phyloP scores from a whole-genome alignment of 1,284 basidiomycete genomes.

The Melampsora occidentalis region DNA sequence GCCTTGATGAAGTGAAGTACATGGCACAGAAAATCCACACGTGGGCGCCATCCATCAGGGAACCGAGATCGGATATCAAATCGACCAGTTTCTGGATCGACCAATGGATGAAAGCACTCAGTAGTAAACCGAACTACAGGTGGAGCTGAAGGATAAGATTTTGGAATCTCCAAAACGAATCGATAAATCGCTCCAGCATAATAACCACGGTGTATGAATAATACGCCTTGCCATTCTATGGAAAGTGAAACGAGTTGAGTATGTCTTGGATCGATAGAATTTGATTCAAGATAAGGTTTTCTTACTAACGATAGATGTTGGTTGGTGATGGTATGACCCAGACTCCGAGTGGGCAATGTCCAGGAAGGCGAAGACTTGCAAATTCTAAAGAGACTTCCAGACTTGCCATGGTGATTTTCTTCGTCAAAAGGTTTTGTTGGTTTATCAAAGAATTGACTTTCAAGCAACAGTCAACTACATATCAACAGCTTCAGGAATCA shows the following conservation, averaged over 20 bases:
- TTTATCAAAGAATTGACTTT: no score
- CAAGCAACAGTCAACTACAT: no score
- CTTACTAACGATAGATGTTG: constrained; percentile 26
- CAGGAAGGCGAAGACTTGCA: constrained; percentile 23
- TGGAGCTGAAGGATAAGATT: constrained; percentile 26
- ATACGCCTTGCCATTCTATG: constrained; percentile 34
- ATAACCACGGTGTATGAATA: constrained; percentile 42
- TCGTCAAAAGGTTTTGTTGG: no score
- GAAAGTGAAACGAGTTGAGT: background rate
- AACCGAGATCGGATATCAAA: constrained; percentile 29
- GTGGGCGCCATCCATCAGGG: constrained; percentile 4
- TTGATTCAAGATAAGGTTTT: background rate
- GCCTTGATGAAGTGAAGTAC: constrained; percentile 36
- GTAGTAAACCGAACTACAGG: constrained; percentile 29
- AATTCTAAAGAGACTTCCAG: constrained; percentile 38
- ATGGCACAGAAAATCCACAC: constrained; percentile 18
- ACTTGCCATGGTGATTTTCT: constrained; percentile 3
- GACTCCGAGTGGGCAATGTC: constrained; percentile 42
- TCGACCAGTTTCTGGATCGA: constrained; percentile 23
- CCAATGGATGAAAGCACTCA: constrained; percentile 43
- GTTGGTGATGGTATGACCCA: constrained; percentile 42
- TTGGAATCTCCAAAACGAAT: constrained; percentile 27
- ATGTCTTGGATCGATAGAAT: background rate
- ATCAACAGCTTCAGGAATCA: no score
- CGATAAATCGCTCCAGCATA: constrained; percentile 36